A percentile compares a stretch with the other conserved stretches of the same genome.
phyloP scores from a whole-genome alignment of 2,329 filamentous ascomycete genomes.

The Aspergillus texensis region DNA sequence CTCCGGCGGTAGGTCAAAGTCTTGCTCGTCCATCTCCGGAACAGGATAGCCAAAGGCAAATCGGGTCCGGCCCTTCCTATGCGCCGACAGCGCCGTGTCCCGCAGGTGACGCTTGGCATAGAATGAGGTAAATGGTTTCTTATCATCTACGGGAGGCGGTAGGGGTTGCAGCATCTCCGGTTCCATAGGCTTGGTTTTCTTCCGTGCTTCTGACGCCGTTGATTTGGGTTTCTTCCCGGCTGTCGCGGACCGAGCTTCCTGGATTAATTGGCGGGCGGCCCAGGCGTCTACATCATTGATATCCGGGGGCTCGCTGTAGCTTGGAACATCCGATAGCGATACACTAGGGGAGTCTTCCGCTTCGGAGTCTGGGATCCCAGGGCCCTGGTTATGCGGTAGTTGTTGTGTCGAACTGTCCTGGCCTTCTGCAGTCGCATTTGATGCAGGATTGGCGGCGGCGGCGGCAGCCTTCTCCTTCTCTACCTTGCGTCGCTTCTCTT shows the following conservation, averaged over 20 bases:
- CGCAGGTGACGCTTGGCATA: conserved; percentile 79
- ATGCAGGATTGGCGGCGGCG: not conserved
- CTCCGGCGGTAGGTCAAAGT: conserved; percentile 76
- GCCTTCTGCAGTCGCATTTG: conserved; percentile 4
- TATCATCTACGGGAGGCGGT: conserved; percentile 35
- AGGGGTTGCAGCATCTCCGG: conserved; percentile 5
- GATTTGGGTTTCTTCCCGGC: conserved; percentile 41
- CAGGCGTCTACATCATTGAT: conserved; percentile 71
- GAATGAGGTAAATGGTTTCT: conserved; percentile 79
- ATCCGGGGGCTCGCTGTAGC: conserved; percentile 60
- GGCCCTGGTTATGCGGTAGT: not conserved
- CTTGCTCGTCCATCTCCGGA: conserved; percentile 69
- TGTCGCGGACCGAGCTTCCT: conserved; percentile 66
- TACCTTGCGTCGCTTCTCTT: conserved; percentile 80
- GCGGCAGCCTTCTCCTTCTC: conserved; percentile 65
- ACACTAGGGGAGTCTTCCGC: conserved; percentile 33
- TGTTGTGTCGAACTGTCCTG: not conserved
- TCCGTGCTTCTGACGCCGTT: conserved; percentile 10
- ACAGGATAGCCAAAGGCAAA: conserved; percentile 81
- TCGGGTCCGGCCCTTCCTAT: conserved; percentile 69
- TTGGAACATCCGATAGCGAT: conserved; percentile 27
- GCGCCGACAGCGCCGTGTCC: conserved; percentile 73
- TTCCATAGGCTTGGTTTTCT: conserved; percentile 6
- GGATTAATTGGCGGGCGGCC: conserved; percentile 73
- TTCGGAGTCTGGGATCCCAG: conserved; percentile 34